Evolutionary conservation across 352 stramenopile species (phyloP).

Genomic region (Phytophthora constricta): DNA sequence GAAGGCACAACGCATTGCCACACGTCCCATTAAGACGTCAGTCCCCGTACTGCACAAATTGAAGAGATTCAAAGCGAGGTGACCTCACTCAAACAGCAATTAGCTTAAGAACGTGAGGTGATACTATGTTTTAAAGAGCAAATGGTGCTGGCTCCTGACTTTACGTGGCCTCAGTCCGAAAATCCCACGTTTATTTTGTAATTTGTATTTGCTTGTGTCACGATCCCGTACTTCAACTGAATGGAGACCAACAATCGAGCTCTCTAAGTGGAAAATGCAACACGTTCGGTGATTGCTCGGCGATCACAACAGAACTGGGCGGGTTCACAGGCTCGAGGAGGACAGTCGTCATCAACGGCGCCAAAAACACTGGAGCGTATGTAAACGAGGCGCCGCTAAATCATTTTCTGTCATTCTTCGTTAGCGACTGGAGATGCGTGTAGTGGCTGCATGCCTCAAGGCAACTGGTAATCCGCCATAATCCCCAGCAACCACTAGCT

Average conservation of each 20-base stretch:
- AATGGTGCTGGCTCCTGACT: no score
- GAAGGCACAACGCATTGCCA: conserved; percentile 60
- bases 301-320: conserved; percentile 45
- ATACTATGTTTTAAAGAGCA: conserved; percentile 48
- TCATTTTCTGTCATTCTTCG: conserved; percentile 59
- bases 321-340: conserved; percentile 23
- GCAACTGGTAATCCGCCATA: conserved; percentile 34
- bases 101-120: conserved; percentile 46
- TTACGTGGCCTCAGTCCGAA: no score
- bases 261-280: no score
- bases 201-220: no score
- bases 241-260: no score
- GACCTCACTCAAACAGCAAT: conserved; percentile 15
- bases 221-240: no score
- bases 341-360: conserved; percentile 51
- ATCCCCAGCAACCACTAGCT: conserved; percentile 47
- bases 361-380: conserved; percentile 15
- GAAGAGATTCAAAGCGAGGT: conserved; percentile 48
- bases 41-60: conserved; percentile 56
- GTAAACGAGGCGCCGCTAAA: conserved; percentile 47
- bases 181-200: no score
- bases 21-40: conserved; percentile 55
- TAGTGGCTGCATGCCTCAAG: no score
- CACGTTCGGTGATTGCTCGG: conserved; percentile 52
- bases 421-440: no score